Conservation (phyloP, 306 rosid species). For the Corylus americana region DNA sequence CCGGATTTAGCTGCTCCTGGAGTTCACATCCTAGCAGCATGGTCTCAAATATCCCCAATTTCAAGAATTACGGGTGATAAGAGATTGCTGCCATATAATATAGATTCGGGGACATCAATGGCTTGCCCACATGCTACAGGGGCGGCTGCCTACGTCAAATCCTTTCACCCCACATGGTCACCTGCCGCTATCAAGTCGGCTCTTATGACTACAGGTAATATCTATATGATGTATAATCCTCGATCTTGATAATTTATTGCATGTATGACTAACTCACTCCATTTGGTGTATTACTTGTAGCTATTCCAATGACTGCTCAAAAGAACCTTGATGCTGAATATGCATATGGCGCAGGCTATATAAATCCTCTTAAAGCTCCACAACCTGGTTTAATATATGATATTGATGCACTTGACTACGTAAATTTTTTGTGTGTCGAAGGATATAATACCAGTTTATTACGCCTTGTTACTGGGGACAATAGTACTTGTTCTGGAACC, state of each 20-base stretch:
- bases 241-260: no score
- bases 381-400: conserved; percentile 46
- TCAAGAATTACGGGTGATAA: conserved; percentile 17
- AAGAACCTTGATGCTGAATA: conserved; percentile 30
- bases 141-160: conserved; percentile 33
- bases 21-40: conserved; percentile 5
- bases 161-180: conserved; percentile 40
- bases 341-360: conserved; percentile 44
- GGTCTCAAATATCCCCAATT: conserved; percentile 31
- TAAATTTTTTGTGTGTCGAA: conserved; percentile 41
- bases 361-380: conserved; percentile 33
- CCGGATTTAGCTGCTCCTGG: conserved; percentile 36
- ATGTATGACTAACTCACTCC: neutral
- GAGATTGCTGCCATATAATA: conserved; percentile 21
- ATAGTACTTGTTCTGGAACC: conserved; percentile 28
- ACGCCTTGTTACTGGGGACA: conserved; percentile 31
- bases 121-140: conserved; percentile 39
- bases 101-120: conserved; percentile 49
- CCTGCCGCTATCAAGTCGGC: conserved; percentile 41
- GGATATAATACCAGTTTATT: conserved; percentile 34
- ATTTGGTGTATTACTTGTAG: conserved; percentile 21
- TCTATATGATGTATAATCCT: neutral
- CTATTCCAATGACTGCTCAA: conserved; percentile 14
- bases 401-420: conserved; percentile 31
- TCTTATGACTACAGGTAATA: conserved; percentile 39